Base-by-base conservation (phyloP, 2,329 filamentous ascomycete genomes). In the Diaporthe citriasiana region DNA sequence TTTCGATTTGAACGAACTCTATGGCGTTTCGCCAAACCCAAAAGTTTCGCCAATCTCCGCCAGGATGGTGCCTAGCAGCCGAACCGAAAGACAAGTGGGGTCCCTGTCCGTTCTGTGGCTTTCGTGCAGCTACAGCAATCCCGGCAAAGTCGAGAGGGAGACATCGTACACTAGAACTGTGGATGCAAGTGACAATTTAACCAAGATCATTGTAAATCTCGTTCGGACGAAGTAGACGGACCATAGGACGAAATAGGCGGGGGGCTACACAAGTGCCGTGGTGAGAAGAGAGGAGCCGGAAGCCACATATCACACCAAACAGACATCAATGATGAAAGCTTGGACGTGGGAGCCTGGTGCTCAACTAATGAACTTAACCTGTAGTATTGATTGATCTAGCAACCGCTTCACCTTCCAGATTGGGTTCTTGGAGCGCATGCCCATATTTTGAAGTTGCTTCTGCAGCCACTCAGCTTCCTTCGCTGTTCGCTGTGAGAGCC, bases 1-100 rank as follows among this genome's bases (percentile, higher is more conserved):
- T 68, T 68, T 53, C 63, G 63, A 68, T 40, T 68, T 68, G 47
- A 68, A 53, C 63, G 63, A 68, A 68, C 63, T 68, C 63, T 68
- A 68, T 53, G 63, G 22, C 47, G 63, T 68, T 66, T 53, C 63
- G 53, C 63, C 47, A 53, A 68, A 53, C 33, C 45, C 63, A 68
- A 68, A 53, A 53, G n/a, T 30, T 27, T 51, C 63, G 45, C 42
- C 63, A 66, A 66, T 66, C 42, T 51, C 63, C 45, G 45, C 47
- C 63, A 27, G 33, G 33, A n/a, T 35, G 30, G 3, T 40, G 63
- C 27, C 33, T 38, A 51, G 13, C 45, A 53, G n/a, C 47, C 30
- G 13, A 22, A 40, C 63, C 17, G 13, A 25, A n/a, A n/a, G n/a
- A 13, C 8, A 40, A 27, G 4, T 10, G 4, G 13, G 12, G 33